phyloP scores from a whole-genome alignment of 306 rosid genomes.

The Trifolium dubium region DNA sequence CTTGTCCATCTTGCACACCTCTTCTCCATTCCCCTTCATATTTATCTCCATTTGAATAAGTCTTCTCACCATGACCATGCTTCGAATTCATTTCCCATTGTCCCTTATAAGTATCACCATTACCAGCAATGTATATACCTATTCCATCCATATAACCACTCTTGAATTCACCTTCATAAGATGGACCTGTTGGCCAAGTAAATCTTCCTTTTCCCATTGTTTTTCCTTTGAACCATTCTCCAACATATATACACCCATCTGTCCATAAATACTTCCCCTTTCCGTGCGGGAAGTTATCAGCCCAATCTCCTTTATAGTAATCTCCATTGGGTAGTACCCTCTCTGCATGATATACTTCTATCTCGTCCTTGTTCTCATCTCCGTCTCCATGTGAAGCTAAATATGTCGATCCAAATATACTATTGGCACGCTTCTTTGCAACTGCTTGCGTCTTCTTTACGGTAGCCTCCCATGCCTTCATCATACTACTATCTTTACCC shows the following conservation, averaged over 20 bases:
- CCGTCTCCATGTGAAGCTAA: constrained; percentile 41
- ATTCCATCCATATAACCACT: constrained; percentile 81
- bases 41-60: constrained; percentile 60
- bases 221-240: constrained; percentile 83
- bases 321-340: constrained; percentile 82
- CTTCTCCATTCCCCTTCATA: constrained; percentile 88
- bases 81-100: constrained; percentile 85
- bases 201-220: constrained; percentile 84
- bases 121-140: constrained; percentile 58
- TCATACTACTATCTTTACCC: constrained; percentile 67
- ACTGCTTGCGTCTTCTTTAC: constrained; percentile 82
- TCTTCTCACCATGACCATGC: constrained; percentile 73
- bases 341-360: constrained; percentile 62
- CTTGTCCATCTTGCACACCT: constrained; percentile 77
- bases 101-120: constrained; percentile 72
- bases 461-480: constrained; percentile 94
- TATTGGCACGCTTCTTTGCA: constrained; percentile 78
- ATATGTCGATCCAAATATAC: constrained; percentile 63
- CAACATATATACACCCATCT: constrained; percentile 83
- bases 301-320: constrained; percentile 86
- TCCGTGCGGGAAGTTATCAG: constrained; percentile 76
- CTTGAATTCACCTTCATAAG: constrained; percentile 87
- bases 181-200: constrained; percentile 86
- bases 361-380: constrained; percentile 42
- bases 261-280: constrained; percentile 87